Evolutionary conservation across 2,329 filamentous ascomycete genomes (phyloP), one percentile per base, ranked within the genome.

Genomic region (Scytalidium lignicola): DNA sequence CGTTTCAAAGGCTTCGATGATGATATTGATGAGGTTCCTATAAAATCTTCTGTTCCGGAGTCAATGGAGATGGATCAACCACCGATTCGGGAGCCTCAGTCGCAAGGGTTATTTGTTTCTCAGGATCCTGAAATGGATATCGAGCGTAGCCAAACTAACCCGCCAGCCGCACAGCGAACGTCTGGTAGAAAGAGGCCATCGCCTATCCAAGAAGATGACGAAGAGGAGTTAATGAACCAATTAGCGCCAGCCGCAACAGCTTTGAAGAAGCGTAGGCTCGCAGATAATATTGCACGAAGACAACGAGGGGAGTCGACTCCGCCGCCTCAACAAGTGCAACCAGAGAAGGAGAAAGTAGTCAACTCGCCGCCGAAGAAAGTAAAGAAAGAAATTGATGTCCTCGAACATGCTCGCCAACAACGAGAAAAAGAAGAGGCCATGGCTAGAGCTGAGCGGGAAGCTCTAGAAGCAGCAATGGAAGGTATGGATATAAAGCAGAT

Each of bases 1-100:
- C 75, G 83, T 1, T 93, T 96, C 67, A 88, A 83, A 41, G 83
- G 85, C 0, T 95, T 95, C 52, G 86, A 83, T 54, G 78, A 82
- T 55, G 73, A 70, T 26, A 81, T 79, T 52, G 74, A 72, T 46
- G 70, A 40, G n/a, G 19, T 26, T 22, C 17, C 37, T 5, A 63
- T 68, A n/a, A 65, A 64, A 3, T 62, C 68, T 21, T 67, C 70
- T 15, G 47, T 50, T 20, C 57, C 56, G 1, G 64, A 70, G 51
- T 60, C 58, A 9, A 61, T 67, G 18, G 63, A 63, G 18, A 54
- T 59, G 8, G 53, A 57, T 39, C 39, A 45, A 22, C 21, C 46
- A 4, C n/a, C 47, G 17, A 47, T 44, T 18, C 51, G 41, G 3
- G 58, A 58, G 23, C 48, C 49, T 18, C 50, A 51, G 28, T 62